Base-by-base conservation (phyloP, 2,329 filamentous ascomycete species). In the Hypomyces perniciosus region DNA sequence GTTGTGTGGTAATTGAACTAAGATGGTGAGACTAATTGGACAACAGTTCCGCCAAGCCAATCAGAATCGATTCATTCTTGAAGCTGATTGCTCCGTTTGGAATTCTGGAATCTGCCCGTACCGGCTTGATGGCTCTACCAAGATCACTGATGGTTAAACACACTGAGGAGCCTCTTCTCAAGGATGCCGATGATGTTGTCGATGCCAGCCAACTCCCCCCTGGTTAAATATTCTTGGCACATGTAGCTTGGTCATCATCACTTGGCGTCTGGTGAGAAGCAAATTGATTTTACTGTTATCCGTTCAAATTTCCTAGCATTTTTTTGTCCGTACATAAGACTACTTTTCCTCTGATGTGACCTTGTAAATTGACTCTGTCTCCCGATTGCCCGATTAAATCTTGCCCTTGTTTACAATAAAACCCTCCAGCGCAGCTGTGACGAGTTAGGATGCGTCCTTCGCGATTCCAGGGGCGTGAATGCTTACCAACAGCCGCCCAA, bases 331-430 rank as follows among this genome's bases (percentile, higher is more conserved):
- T 12, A 37, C 30, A 31, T 35, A 52, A 20, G 54, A 55, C 28
- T 51, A 50, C 45, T 54, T 47, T 43, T 46, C 7, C 48, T 35
- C 37, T 48, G 48, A 48, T 46, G 6, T 10, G 28, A 35, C 44
- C 29, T n/a, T 33, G 48, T 50, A 34, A 52, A 30, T 20, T 8
- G 20, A 46, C 35, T 10, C 26, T 40, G 10, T 29, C n/a, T 56
- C 58, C 30, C 34, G 7, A 41, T 12, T 26, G n/a, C 13, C 12
- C 35, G 29, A 52, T 38, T 51, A 48, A 54, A 96, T 87, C 56
- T 84, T 84, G 13, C 93, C 93, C 72, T 91, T 90, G 65, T 96
- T 95, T n/a, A 95, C 87, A 20, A 97, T 88, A 65, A 97, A 97
- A 0, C 78, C 87, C 65, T 97, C 90, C 29, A 97, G 68, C 4